Evolutionary conservation across 2,329 filamentous ascomycete genomes (phyloP).

Genomic region (Cordyceps farinosa): DNA sequence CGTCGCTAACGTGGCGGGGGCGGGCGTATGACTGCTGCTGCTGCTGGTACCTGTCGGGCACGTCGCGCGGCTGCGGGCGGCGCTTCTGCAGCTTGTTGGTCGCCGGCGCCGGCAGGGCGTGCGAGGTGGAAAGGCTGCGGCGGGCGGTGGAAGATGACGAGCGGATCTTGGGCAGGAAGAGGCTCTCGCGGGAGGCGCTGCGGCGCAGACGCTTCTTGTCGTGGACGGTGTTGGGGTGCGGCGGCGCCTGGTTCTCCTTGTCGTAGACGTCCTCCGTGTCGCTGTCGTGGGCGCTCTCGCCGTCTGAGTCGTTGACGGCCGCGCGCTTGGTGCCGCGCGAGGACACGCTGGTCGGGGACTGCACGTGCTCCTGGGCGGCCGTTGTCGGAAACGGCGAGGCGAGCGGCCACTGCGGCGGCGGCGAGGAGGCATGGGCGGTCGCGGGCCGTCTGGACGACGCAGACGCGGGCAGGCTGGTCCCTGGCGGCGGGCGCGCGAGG

Average conservation of each 20-base stretch:
- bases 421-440: conserved; percentile 12
- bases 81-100: conserved; percentile 29
- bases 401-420: conserved; percentile 24
- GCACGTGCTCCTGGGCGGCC: conserved; percentile 20
- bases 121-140: conserved; percentile 28
- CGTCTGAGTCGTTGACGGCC: conserved; percentile 36
- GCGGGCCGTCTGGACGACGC: conserved; percentile 13
- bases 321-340: conserved; percentile 51
- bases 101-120: conserved; percentile 18
- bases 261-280: conserved; percentile 8
- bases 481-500: conserved; percentile 14
- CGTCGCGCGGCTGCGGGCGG: conserved; percentile 12
- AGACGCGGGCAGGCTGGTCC: conserved; percentile 21
- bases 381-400: conserved; percentile 24
- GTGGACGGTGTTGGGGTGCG: conserved; percentile 34
- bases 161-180: conserved; percentile 32
- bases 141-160: conserved; percentile 25
- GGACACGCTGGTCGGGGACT: conserved; percentile 33
- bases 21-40: conserved; percentile 8
- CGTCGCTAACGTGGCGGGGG: conserved; percentile 22
- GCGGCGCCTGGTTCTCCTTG: conserved; percentile 22
- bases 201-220: conserved; percentile 51
- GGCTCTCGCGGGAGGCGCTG: conserved; percentile 44
- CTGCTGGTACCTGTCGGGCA: neutral
- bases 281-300: conserved; percentile 25